Conservation (phyloP, 2,329 filamentous ascomycete genomes). For the Chaetomiaceae sp. region DNA sequence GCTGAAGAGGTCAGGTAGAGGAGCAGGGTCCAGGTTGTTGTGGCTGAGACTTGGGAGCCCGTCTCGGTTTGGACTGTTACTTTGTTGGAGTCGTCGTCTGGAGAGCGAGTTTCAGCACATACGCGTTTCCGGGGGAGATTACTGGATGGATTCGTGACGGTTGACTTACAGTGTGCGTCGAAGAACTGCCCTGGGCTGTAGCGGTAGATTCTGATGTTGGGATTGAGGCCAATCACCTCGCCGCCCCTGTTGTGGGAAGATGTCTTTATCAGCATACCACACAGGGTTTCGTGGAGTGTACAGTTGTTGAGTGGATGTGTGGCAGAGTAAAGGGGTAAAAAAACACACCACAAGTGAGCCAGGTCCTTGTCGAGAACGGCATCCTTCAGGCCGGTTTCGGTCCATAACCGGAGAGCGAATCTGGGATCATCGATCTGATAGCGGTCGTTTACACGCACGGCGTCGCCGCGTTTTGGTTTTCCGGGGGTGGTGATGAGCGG, state of each 20-base stretch:
- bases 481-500: conserved; percentile 73
- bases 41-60: conserved; percentile 43
- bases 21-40: conserved; percentile 87
- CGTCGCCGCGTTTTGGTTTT: conserved; percentile 73
- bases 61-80: conserved; percentile 51
- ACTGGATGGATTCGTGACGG: no score
- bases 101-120: background rate
- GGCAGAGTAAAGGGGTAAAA: background rate
- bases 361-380: conserved; percentile 43
- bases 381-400: conserved; percentile 66
- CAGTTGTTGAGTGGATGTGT: no score
- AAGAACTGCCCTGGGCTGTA: conserved; percentile 87
- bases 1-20: conserved; percentile 75
- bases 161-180: conserved; percentile 83
- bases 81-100: conserved; percentile 83
- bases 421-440: conserved; percentile 72
- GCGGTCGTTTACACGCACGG: conserved; percentile 81
- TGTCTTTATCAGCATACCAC: conserved; percentile 12
- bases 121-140: no score
- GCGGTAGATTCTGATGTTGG: conserved; percentile 84
- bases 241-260: conserved; percentile 62
- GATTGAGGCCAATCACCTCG: conserved; percentile 75
- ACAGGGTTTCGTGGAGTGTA: no score
- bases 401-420: conserved; percentile 75
- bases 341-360: conserved; percentile 42